Conservation (phyloP, 805 yeast species). For the Candida michaelii region DNA sequence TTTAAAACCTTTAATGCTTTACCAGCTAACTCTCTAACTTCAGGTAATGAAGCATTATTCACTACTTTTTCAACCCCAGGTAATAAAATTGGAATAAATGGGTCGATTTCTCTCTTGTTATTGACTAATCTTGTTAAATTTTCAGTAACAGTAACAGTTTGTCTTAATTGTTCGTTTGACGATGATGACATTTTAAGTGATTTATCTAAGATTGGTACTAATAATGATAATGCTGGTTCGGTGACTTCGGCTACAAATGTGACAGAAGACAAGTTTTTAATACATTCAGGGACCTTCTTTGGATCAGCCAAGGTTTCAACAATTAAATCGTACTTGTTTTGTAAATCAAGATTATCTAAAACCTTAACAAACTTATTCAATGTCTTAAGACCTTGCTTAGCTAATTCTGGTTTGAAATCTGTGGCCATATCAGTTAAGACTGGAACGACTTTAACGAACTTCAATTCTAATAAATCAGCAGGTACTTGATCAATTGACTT, state of each 20-base stretch:
- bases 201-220: slow-evolving; percentile 90
- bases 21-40: slow-evolving; percentile 88
- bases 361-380: slow-evolving; percentile 72
- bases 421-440: slow-evolving; percentile 85
- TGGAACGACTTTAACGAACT: slow-evolving; percentile 79
- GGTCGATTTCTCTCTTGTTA: slow-evolving; percentile 87
- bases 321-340: slow-evolving; percentile 78
- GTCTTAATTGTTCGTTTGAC: slow-evolving; percentile 94
- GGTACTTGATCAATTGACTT: slow-evolving; percentile 77
- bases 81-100: slow-evolving; percentile 77
- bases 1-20: slow-evolving; percentile 81
- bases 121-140: slow-evolving; percentile 93
- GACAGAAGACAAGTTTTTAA: slow-evolving; percentile 85
- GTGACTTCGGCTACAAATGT: slow-evolving; percentile 98
- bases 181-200: slow-evolving; percentile 85
- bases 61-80: slow-evolving; percentile 93
- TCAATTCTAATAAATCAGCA: slow-evolving; percentile 78
- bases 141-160: slow-evolving; percentile 93
- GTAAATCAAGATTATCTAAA: slow-evolving; percentile 88
- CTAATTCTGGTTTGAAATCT: slow-evolving; percentile 94
- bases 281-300: slow-evolving; percentile 80
- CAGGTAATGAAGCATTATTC: slow-evolving; percentile 90
- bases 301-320: slow-evolving; percentile 91
- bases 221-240: slow-evolving; percentile 85
- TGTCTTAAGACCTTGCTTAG: slow-evolving; percentile 76